A percentile compares a stretch with the other conserved stretches of the same genome.
These are phyloP conservation scores for Phytopythium ostracodes DNA, from an alignment of 352 stramenopile genomes.

Conservation along the genomic window DNA sequence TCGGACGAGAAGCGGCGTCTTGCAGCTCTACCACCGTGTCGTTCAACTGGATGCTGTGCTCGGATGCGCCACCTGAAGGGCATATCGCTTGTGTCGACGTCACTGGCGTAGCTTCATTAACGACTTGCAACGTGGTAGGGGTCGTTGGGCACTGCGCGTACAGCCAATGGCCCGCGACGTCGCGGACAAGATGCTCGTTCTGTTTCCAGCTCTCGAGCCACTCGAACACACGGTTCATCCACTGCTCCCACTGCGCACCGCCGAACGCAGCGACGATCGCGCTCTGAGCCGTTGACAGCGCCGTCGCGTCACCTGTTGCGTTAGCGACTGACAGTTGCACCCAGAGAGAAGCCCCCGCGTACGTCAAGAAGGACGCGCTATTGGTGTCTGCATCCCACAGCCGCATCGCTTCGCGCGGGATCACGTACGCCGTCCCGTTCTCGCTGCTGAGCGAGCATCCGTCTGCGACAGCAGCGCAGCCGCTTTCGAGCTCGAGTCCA, in stretches of 20 bases:
- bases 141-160: constrained; percentile 45
- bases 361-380: constrained; percentile 37
- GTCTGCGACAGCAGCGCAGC: constrained; percentile 18
- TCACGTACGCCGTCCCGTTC: constrained; percentile 32
- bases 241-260: constrained; percentile 33
- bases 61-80: constrained; percentile 6
- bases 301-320: constrained; percentile 9
- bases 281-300: constrained; percentile 11
- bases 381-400: constrained; percentile 38
- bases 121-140: constrained; percentile 13
- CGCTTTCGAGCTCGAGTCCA: constrained; percentile 45
- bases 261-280: constrained; percentile 22
- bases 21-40: constrained; percentile 36
- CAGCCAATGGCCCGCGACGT: constrained; percentile 67
- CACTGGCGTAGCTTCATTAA: constrained; percentile 12
- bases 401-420: constrained; percentile 34
- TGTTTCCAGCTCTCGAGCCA: constrained; percentile 50
- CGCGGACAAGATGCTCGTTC: constrained; percentile 49
- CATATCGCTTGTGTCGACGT: constrained; percentile 25
- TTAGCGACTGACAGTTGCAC: constrained; percentile 21
- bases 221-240: constrained; percentile 51
- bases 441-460: constrained; percentile 29
- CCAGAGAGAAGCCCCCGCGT: constrained; percentile 40
- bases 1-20: constrained; percentile 35
- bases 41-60: constrained; percentile 27